Base-by-base conservation (phyloP, 192 early-diverging fungal species). In the Gigaspora rosea region DNA sequence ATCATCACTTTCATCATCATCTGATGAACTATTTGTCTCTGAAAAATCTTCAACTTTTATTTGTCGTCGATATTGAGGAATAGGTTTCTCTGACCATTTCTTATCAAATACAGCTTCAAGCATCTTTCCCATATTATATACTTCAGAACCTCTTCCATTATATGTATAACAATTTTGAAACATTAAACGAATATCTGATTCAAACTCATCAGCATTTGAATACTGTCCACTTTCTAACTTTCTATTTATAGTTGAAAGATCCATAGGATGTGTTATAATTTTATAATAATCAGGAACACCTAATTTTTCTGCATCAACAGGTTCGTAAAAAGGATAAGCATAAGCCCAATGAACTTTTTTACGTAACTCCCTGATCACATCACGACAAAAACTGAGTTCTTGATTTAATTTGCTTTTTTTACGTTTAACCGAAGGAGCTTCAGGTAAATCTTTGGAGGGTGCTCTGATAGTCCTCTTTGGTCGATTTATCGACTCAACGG, bases 241-340 rank as follows among this genome's bases (percentile, higher is more conserved):
- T 49, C 79, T 74, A 58, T 80, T 72, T 15, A 94, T 88, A 1
- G 94, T 94, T 16, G 83, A 85, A 51, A 96, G 64, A 75, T 95
- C 94, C 93, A 95, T 96, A 3, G 94, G 93, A 48, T 87, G 33
- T 76, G 91, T 92, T 76, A 96, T 87, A 61, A 98, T 87, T 4
- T 84, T 83, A 36, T 89, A 88, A 84, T 99, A 99, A 71, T 91
- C 89, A 18, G 96, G 97, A 58, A 98, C 94, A 68, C 88, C 88
- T 73, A 97, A 86, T 6, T 87, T 88, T 18, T 94, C 88, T 22
- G 87, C 90, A 74, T 98, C 96, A 41, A 99, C 97, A 9, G 98
- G 96, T 66, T 87, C 85, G 54, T 91, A 79, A 71, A 95, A 95
- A 16, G 91, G 92, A 47, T 88, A 91, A 52, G 88, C 88, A 56